Conservation (phyloP, 2,329 filamentous ascomycete genomes). For the Ploettnerulaceae sp. region DNA sequence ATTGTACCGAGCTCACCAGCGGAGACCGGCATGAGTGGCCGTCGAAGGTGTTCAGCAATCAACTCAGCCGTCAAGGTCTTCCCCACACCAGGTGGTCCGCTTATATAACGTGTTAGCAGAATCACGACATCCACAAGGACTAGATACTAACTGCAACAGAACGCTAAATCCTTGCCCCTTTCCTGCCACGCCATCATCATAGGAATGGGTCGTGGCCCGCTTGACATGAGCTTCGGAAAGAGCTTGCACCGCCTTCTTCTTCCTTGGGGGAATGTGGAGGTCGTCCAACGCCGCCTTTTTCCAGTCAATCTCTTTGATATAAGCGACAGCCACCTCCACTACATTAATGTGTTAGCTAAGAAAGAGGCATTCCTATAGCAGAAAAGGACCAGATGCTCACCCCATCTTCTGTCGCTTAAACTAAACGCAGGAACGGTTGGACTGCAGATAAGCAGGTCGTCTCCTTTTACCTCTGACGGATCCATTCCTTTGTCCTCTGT, state of each 20-base stretch:
- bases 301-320: slow-evolving; percentile 18
- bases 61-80: slow-evolving; percentile 20
- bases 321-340: slow-evolving; percentile 16
- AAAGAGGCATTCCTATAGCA: neutral
- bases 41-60: slow-evolving; percentile 11
- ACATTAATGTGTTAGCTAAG: slow-evolving; percentile 14
- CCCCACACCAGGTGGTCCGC: slow-evolving; percentile 13
- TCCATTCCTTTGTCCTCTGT: slow-evolving; percentile 13
- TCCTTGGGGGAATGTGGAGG: slow-evolving; percentile 24
- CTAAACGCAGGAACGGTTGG: slow-evolving; percentile 14
- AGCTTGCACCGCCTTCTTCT: slow-evolving; percentile 18
- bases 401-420: slow-evolving; percentile 5
- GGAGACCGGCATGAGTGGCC: slow-evolving; percentile 6
- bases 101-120: slow-evolving; percentile 6
- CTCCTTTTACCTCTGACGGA: slow-evolving; percentile 16
- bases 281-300: neutral
- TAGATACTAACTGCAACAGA: slow-evolving; percentile 6
- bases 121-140: neutral
- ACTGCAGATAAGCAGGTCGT: slow-evolving; percentile 16
- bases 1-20: slow-evolving; percentile 3
- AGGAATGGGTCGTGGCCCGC: neutral
- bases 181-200: neutral
- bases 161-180: slow-evolving; percentile 2
- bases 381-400: slow-evolving; percentile 9
- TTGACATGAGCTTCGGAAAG: slow-evolving; percentile 4